A percentile compares a stretch with the other conserved stretches of the same genome.
phyloP scores from a whole-genome alignment of 495 filamentous ascomycete species.

The Lentithecium fluviatile region DNA sequence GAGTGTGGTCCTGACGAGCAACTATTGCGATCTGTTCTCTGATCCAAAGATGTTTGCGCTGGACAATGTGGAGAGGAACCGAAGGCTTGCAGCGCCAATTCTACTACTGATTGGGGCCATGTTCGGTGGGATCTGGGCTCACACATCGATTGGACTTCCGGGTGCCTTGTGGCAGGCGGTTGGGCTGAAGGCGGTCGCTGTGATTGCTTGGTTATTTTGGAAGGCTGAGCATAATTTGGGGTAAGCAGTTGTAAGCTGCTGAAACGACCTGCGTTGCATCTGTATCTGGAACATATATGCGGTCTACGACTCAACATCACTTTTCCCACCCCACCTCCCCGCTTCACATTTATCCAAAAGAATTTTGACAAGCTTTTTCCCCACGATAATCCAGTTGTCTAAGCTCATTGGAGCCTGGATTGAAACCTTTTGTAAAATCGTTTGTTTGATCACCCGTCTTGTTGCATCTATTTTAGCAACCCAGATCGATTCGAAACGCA shows the following conservation, averaged over 20 bases:
- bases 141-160: constrained; percentile 56
- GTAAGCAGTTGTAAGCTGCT: no score
- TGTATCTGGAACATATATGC: no score
- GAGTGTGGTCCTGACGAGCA: constrained; percentile 68
- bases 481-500: not conserved
- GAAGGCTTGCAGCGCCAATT: constrained; percentile 56
- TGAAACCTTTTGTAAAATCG: no score
- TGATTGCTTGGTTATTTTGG: constrained; percentile 60
- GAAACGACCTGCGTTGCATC: no score
- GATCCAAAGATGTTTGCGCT: constrained; percentile 55
- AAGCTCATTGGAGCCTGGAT: no score
- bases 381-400: no score
- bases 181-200: constrained; percentile 52
- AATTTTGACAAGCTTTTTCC: no score
- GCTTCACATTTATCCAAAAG: no score
- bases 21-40: constrained; percentile 70
- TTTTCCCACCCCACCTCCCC: no score
- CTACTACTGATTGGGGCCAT: constrained; percentile 61
- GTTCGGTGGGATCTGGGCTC: constrained; percentile 57
- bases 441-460: no score
- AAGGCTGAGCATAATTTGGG: constrained; percentile 2
- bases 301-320: no score
- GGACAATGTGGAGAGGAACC: constrained; percentile 58
- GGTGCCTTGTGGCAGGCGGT: constrained; percentile 65
- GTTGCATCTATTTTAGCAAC: no score